Evolutionary conservation across 257 asterid species (phyloP), one percentile per base, ranked within the genome.

Genomic region (Nyctanthes arbortristis): DNA sequence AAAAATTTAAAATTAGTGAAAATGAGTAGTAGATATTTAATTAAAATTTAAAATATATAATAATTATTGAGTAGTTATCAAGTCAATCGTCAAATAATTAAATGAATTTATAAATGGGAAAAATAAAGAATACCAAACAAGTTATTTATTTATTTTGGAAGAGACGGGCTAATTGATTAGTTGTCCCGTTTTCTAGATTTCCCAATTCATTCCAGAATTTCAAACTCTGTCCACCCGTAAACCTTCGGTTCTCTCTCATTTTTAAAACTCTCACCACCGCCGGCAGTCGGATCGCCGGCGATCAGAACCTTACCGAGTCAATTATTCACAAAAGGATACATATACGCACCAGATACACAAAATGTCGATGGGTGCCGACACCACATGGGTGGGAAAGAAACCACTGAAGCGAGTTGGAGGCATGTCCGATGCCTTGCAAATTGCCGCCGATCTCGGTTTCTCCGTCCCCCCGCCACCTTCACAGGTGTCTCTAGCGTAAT

Each of bases 341-440:
- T 12, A 16, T 18, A 47, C 27, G 7, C 7, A 12, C 45, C n/a
- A 0, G 45, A 2, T 8, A 52, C 22, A 52, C 16, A 30, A 31
- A 66, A 87, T 88, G 96, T 82, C 95, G 62, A 83, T 81, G 84
- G 90, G 92, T 57, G 75, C 83, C 84, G 96, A 90, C 66, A 62
- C 85, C 10, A 80, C 96, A 8, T 93, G 97, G 98, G 98, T 93
- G 39, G 96, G 97, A 33, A 84, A 87, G 71, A 93, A 91, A 78
- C 90, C 98, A 10, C 69, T 87, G 75, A 78, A 96, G 74, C 84
- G 96, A 69, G 86, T 90, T 0, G 97, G 97, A 32, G 98, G 98
- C 13, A 81, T 93, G 96, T 93, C 96, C 34, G 98, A 93, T 81
- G 96, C 98, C 29, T 96, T 90, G 64, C 87, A 92, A 61, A 85